Evolutionary conservation across 768 basidiomycete genomes (phyloP).

Genomic region (Tylopilus sp.): DNA sequence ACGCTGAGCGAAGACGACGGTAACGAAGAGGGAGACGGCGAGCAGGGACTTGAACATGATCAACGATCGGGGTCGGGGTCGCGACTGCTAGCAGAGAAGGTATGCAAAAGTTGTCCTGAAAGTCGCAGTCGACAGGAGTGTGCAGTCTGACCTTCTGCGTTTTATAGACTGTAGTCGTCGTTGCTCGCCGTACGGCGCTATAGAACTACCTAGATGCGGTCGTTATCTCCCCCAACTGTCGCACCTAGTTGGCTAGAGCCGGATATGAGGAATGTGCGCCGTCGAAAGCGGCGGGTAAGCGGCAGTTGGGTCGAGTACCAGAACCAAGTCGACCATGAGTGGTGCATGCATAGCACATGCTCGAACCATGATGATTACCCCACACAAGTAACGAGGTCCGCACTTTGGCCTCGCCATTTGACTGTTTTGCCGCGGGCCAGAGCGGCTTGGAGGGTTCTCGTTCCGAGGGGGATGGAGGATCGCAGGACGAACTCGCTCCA

Average conservation of each 20-base stretch:
- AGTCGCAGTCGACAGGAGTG: too few species aligned
- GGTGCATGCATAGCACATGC: background rate
- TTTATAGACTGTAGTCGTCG: constrained; percentile 13
- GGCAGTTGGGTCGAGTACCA: too few species aligned
- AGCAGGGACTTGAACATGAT: constrained; percentile 19
- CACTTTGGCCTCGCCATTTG: too few species aligned
- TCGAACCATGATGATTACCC: background rate
- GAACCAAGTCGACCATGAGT: background rate
- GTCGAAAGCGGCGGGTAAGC: background rate
- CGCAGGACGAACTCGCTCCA: too few species aligned
- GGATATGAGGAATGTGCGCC: background rate
- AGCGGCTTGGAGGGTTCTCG: too few species aligned
- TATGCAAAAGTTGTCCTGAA: too few species aligned
- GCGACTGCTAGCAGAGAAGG: background rate
- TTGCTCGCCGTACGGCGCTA: background rate
- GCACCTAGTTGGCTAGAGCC: background rate
- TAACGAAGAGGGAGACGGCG: constrained; percentile 27
- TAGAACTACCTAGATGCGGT: background rate
- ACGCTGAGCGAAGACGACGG: constrained; percentile 40
- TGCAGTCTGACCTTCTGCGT: background rate
- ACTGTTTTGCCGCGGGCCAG: too few species aligned
- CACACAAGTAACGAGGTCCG: background rate
- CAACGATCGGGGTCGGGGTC: background rate
- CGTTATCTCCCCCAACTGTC: background rate
- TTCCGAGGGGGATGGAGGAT: too few species aligned